A percentile compares a stretch with the other conserved stretches of the same genome.
Evolutionary conservation across 2,329 filamentous ascomycete species (phyloP).

Genomic region (Fusarium anthophilum): DNA sequence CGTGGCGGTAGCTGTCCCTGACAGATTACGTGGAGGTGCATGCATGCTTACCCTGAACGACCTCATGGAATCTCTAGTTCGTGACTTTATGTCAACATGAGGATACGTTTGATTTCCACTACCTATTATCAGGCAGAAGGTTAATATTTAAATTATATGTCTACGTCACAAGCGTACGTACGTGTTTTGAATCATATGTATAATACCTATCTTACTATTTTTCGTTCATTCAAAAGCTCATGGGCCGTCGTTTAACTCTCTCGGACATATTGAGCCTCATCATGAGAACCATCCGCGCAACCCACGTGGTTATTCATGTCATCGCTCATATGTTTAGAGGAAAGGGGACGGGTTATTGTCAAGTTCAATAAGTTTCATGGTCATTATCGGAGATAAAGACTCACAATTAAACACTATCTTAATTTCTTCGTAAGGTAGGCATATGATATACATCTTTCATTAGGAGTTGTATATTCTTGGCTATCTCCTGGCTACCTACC

Average conservation of each 20-base stretch:
- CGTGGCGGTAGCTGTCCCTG: constrained; percentile 16
- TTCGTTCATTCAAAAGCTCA: neutral
- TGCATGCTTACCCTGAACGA: constrained; percentile 19
- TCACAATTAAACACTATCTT: too few species aligned
- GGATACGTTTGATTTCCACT: neutral
- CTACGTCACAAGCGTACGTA: neutral
- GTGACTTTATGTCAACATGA: neutral
- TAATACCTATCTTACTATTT: neutral
- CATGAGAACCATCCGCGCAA: constrained; percentile 3
- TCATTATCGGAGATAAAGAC: too few species aligned
- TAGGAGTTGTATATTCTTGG: neutral
- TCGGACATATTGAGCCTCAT: neutral
- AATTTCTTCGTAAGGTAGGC: neutral
- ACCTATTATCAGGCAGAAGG: neutral
- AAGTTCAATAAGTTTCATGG: neutral
- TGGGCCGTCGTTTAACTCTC: neutral
- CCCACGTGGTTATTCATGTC: neutral
- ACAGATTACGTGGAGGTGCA: constrained; percentile 32
- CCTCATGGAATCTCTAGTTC: neutral
- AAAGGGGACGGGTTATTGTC: neutral
- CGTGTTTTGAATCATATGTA: neutral
- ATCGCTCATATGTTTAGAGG: neutral
- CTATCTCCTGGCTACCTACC: neutral
- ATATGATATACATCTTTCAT: too few species aligned
- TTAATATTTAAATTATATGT: neutral